A percentile compares a stretch with the other conserved stretches of the same genome.
phyloP scores from a whole-genome alignment of 371 early-diverging fungal species.

The Mortierella sp. region DNA sequence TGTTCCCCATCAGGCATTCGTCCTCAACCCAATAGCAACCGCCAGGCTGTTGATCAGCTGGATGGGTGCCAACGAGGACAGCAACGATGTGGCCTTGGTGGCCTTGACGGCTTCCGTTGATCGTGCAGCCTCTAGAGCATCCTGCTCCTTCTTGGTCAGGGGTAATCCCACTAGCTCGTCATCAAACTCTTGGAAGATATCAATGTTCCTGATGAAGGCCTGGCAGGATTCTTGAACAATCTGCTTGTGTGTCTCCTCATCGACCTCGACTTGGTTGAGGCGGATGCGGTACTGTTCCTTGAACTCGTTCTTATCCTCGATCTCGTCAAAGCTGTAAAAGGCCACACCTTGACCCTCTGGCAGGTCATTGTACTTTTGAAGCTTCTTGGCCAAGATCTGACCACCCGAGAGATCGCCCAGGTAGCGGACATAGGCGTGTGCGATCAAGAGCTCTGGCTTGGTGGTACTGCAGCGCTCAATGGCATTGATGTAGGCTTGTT shows the following conservation, averaged over 20 bases:
- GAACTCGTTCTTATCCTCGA: conserved; percentile 67
- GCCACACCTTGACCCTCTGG: conserved; percentile 58
- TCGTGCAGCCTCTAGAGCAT: conserved; percentile 24
- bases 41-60: conserved; percentile 36
- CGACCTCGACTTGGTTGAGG: conserved; percentile 59
- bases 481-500: conserved; percentile 59
- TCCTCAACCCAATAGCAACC: conserved; percentile 41
- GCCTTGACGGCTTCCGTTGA: conserved; percentile 15
- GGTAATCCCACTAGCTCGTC: conserved; percentile 41
- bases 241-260: conserved; percentile 38
- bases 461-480: conserved; percentile 59
- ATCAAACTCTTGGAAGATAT: conserved; percentile 53
- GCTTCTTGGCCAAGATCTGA: conserved; percentile 65
- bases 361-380: conserved; percentile 61
- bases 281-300: conserved; percentile 66
- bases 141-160: conserved; percentile 40
- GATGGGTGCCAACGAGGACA: conserved; percentile 25
- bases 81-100: conserved; percentile 8
- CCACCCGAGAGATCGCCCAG: conserved; percentile 74
- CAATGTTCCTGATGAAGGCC: conserved; percentile 47
- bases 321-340: conserved; percentile 62
- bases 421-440: conserved; percentile 72
- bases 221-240: conserved; percentile 49
- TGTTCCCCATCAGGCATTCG: conserved; percentile 22
- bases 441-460: conserved; percentile 65